Evolutionary conservation across 495 filamentous ascomycete species (phyloP).

Genomic region (Penicillium crystallinum): DNA sequence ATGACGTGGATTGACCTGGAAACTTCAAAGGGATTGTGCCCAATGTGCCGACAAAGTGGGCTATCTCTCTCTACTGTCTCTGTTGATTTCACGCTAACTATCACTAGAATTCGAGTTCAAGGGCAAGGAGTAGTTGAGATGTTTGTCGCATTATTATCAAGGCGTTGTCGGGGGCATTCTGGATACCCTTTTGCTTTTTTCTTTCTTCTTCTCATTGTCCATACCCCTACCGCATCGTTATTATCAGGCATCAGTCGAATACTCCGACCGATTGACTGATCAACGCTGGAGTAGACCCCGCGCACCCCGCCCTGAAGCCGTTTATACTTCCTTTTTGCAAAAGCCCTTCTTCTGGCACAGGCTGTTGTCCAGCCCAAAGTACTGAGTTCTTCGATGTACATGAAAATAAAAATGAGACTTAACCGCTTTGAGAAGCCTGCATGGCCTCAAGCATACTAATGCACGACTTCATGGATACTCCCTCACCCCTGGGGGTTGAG

Average conservation of each 20-base stretch:
- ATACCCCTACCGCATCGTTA: no score
- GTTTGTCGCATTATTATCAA: constrained; percentile 1
- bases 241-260: background rate
- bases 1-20: constrained; percentile 95
- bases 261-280: background rate
- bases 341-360: background rate
- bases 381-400: background rate
- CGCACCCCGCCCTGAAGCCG: no score
- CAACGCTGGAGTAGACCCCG: background rate
- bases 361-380: background rate
- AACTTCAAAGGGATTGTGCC: constrained; percentile 86
- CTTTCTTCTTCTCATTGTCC: no score
- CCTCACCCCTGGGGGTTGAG: no score
- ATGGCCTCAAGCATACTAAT: background rate
- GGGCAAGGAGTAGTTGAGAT: constrained; percentile 32
- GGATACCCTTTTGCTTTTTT: constrained; percentile 6
- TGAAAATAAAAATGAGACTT: background rate
- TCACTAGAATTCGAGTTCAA: constrained; percentile 66
- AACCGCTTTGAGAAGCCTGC: background rate
- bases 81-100: constrained; percentile 18
- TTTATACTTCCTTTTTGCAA: background rate
- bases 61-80: constrained; percentile 5
- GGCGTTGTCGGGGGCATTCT: constrained; percentile 11
- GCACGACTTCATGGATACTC: background rate
- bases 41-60: constrained; percentile 96